Evolutionary conservation across 164 flowering plant species (phyloP), one percentile per base, ranked within the genome.

Genomic region (Malania oleifera): DNA sequence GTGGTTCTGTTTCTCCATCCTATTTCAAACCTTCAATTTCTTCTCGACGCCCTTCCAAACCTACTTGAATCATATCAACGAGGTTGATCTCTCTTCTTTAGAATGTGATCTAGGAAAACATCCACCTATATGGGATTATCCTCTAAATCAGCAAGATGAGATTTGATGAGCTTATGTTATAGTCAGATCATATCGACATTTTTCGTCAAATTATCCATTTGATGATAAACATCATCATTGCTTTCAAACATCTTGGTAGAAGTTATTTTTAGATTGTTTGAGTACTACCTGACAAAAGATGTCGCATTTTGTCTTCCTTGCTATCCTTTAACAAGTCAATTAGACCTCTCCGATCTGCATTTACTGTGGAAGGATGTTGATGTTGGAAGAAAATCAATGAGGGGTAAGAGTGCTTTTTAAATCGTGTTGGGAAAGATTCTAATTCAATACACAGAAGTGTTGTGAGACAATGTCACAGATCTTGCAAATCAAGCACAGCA

Each of bases 331-430:
- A n/a, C n/a, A n/a, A n/a, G n/a, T 61, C 48, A 24, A 13, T 1
- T 23, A 37, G 46, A 34, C 1, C 12, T 37, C 11, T 13, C 11
- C 28, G 39, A 22, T 25, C 14, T 17, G 24, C 48, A 18, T 52
- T 61, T 24, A 40, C 18, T 18, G 22, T 38, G 27, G 39, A 51
- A 35, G 52, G 59, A 1, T 45, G 44, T 31, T 5, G 27, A 5
- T 29, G 15, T 43, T 53, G 59, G 59, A 62, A 62, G 15, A 62
- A 54, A 29, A 59, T 54, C 1, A 48, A 37, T 28, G 17, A 20
- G 59, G 59, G 0, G 0, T 5, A 26, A 29, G 2, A 41, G 53
- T 62, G 41, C 52, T 19, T 54, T 62, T 13, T 62, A 41, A 10
- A 4, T 53, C 59, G 54, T 41, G 19, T 62, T 11, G 59, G 59